phyloP scores from a whole-genome alignment of 768 basidiomycete species.

The Mycena chlorophos region DNA sequence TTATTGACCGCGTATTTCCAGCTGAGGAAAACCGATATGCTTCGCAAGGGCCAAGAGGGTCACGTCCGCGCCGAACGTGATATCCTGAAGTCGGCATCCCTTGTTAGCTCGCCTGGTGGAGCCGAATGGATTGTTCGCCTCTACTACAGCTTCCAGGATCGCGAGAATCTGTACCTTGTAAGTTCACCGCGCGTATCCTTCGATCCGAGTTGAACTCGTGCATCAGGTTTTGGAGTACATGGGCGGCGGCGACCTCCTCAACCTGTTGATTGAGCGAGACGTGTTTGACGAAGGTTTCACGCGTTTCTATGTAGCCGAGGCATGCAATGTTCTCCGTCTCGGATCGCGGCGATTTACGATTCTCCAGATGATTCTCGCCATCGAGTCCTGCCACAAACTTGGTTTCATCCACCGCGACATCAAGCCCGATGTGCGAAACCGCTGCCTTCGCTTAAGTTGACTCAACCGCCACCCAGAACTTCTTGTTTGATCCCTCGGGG shows the following conservation, averaged over 20 bases:
- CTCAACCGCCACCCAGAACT: constrained; percentile 61
- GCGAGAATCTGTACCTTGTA: constrained; percentile 92
- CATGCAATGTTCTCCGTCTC: constrained; percentile 33
- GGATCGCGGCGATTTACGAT: constrained; percentile 18
- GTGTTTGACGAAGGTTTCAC: constrained; percentile 90
- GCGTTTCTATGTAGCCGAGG: constrained; percentile 94
- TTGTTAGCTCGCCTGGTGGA: constrained; percentile 68
- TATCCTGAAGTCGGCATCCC: constrained; percentile 85
- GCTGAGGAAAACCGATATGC: constrained; percentile 89
- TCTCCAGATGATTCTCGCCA: constrained; percentile 85
- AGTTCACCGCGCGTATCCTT: constrained; percentile 25
- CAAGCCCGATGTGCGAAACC: constrained; percentile 74
- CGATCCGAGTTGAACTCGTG: constrained; percentile 35
- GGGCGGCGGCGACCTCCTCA: constrained; percentile 95
- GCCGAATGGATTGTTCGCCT: constrained; percentile 95
- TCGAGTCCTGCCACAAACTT: constrained; percentile 89
- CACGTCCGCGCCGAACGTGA: constrained; percentile 96
- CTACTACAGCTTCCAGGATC: constrained; percentile 93
- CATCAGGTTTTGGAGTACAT: constrained; percentile 86
- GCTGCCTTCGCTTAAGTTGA: constrained; percentile 20
- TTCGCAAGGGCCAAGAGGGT: constrained; percentile 95
- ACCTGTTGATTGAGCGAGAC: constrained; percentile 90
- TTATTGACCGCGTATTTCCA: constrained; percentile 34
- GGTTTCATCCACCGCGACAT: constrained; percentile 99
- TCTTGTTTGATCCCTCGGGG: constrained; percentile 89